Base-by-base conservation (phyloP, 495 filamentous ascomycete species). In the Talaromyces nanjingensis region DNA sequence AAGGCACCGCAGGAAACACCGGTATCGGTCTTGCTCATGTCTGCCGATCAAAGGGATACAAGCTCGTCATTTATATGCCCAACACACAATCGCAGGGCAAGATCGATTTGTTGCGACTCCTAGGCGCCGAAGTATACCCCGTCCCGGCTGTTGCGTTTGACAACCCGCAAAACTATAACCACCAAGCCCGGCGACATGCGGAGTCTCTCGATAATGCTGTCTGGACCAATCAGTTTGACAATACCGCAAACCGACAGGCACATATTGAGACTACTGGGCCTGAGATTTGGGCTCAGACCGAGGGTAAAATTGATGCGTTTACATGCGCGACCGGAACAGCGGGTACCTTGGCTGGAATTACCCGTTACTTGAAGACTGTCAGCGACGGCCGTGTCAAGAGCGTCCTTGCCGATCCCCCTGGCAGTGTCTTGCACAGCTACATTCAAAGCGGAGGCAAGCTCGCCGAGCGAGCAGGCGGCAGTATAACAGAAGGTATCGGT, bases 141-240 rank as follows among this genome's bases (percentile, higher is more conserved):
- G 94, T 98, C 2, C 94, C 94, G 8, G 94, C 93, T 2, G 94
- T 97, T 6, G 86, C 94, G n/a, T 97, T 91, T 73, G 94, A 97
- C 63, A 90, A 97, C 80, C 91, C 93, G 22, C 78, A 92, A 53
- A 98, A 98, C 77, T 98, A 97, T 80, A 98, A 98, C 77, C 93
- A 97, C 76, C 92, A 97, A 79, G 94, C 94, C 11, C 82, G 83
- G 53, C 81, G 94, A 12, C 92, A 97, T 75, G 94, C 94, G 39
- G 92, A 96, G 76, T 74, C 79, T 0, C 73, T 92, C 54, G 87
- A 89, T 2, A 97, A 97, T 76, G 92, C 94, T 6, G 92, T 97
- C 2, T 98, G 94, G 94, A 98, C 94, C 29, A 94, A 98, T 77
- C 94, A 98, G 74, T 98, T 98, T 79, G 94, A 98, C 72, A 98